Evolutionary conservation across 345 rosid genomes (phyloP).

Genomic region (Crucihimalaya himalaica): DNA sequence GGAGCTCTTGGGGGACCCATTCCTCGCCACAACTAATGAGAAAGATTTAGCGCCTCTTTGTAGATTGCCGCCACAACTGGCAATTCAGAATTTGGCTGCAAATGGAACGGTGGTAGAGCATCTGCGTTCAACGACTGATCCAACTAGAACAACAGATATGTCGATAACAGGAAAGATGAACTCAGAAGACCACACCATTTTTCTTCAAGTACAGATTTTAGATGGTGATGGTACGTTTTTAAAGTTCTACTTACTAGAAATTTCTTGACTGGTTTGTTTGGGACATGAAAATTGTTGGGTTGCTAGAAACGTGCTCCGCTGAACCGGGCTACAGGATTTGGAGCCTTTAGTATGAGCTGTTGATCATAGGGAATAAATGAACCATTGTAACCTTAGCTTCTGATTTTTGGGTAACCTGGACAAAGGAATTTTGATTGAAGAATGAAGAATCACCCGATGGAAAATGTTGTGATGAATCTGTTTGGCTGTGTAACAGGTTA

Average conservation of each 20-base stretch:
- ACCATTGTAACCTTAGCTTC: not conserved
- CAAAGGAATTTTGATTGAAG: not conserved
- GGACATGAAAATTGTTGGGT: slow-evolving; percentile 11
- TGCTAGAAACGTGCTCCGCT: slow-evolving; percentile 8
- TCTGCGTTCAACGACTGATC: slow-evolving; percentile 43
- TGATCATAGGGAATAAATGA: not conserved
- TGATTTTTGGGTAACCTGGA: not conserved
- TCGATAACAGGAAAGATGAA: slow-evolving; percentile 75
- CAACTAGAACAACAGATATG: slow-evolving; percentile 68
- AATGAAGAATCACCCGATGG: not conserved
- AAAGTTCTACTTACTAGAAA: not conserved
- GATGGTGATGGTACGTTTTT: slow-evolving; percentile 60
- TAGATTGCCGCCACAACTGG: slow-evolving; percentile 29
- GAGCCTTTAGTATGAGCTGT: slow-evolving; percentile 8
- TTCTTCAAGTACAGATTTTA: slow-evolving; percentile 83
- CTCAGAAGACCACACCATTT: slow-evolving; percentile 74
- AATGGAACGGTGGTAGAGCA: slow-evolving; percentile 36
- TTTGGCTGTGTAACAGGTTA: slow-evolving; percentile 50
- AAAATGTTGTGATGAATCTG: slow-evolving; percentile 7
- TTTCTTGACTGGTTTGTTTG: not conserved
- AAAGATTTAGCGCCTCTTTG: slow-evolving; percentile 29
- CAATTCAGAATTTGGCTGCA: slow-evolving; percentile 42
- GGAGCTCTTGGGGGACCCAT: slow-evolving; percentile 71
- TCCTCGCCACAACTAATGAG: slow-evolving; percentile 55
- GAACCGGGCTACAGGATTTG: not conserved